Evolutionary conservation across 306 rosid genomes (phyloP), one percentile per base, ranked within the genome.

Genomic region (Senna siamea): DNA sequence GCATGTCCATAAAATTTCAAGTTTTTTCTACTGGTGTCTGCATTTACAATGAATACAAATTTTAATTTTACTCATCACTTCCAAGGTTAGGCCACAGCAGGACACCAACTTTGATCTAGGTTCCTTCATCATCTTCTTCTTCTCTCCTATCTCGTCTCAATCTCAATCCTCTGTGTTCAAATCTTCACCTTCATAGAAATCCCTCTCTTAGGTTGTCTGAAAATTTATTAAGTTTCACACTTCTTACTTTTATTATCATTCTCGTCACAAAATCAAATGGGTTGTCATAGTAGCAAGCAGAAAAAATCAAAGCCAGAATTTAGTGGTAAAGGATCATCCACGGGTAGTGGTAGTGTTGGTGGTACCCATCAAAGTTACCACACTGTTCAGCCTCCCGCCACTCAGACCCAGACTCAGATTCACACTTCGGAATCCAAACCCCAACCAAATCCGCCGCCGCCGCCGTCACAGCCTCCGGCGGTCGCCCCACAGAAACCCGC

Each of bases 251-350:
- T 44, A 12, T 19, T 7, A 43, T 13, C 58, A 22, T 68, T 62
- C 58, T 22, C 54, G 28, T 43, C 47, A 13, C 38, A 54, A 34
- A 73, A 60, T 32, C 46, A 34, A 62, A 92, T 92, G 97, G 97
- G 97, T 79, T 89, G 93, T 62, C 89, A 73, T 0, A 54, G 72
- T 69, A 89, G 96, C 92, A 92, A 87, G 76, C 78, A 72, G 35
- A 78, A 72, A 9, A 59, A 77, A 54, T 69, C 80, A 23, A 74
- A 18, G n/a, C 18, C 68, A 19, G 83, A 59, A 4, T 26, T 73
- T 60, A 51, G 46, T 35, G 73, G 69, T 11, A 46, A 76, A 41
- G 82, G 72, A 59, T 57, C 85, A 63, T 60, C 30, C 28, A 17
- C 78, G 5, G 74, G 67, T n/a, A 44, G 56, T 64, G 58, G 56